These are phyloP conservation scores for Exophiala spinifera DNA, from an alignment of 2,329 filamentous ascomycete genomes.

Conservation along the genomic window DNA sequence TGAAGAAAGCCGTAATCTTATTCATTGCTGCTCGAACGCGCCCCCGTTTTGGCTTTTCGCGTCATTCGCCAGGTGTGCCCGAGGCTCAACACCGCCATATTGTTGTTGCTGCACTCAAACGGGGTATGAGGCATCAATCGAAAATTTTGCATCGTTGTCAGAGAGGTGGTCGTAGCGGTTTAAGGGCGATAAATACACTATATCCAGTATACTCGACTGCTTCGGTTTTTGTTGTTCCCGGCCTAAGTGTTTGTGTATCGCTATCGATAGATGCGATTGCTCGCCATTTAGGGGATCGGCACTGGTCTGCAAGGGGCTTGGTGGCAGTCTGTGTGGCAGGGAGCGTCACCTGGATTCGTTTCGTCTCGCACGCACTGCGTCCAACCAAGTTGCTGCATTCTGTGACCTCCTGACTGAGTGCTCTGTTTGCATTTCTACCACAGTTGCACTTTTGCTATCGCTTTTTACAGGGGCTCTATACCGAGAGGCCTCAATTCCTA, in stretches of 20 bases:
- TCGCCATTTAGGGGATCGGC: background rate
- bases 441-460: constrained; percentile 9
- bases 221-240: background rate
- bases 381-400: background rate
- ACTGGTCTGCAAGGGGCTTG: background rate
- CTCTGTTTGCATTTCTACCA: constrained; percentile 3
- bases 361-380: background rate
- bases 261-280: background rate
- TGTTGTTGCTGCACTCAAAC: constrained; percentile 9
- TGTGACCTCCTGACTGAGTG: constrained; percentile 26
- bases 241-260: background rate
- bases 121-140: constrained; percentile 12
- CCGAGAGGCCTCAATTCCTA: constrained; percentile 8
- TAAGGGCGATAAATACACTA: background rate
- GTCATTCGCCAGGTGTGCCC: constrained; percentile 14
- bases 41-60: constrained; percentile 3
- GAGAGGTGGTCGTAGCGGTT: background rate
- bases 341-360: background rate
- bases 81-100: constrained; percentile 17
- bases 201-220: background rate
- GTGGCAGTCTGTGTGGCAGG: background rate
- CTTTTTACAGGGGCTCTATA: constrained; percentile 15
- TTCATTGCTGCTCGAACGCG: constrained; percentile 12
- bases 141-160: constrained; percentile 10
- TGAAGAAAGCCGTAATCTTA: constrained; percentile 17